Percentiles rank a stretch among this genome's conserved stretches.
These are phyloP conservation scores for Chlorella variabilis DNA, from an alignment of 163 green algal genomes.

Conservation along the genomic window DNA sequence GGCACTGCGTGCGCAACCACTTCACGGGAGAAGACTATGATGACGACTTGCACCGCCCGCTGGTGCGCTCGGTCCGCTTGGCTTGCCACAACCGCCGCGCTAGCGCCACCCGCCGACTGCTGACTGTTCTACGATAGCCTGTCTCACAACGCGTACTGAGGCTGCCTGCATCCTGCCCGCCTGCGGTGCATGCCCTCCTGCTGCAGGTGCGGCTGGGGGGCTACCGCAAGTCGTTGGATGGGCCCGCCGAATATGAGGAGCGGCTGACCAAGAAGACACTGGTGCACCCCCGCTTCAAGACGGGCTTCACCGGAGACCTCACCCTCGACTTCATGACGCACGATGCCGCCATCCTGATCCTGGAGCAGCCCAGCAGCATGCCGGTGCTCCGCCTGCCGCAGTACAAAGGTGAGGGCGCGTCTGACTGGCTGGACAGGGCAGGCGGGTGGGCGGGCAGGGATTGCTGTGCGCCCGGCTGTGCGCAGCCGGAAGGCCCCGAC, in stretches of 20 bases:
- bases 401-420: neutral
- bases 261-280: neutral
- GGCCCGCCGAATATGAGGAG: neutral
- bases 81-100: neutral
- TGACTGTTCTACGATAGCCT: too few species aligned
- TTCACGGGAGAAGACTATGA: neutral
- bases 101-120: neutral
- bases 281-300: neutral
- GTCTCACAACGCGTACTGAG: too few species aligned
- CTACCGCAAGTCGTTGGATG: neutral
- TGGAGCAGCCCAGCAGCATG: neutral
- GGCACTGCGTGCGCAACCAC: constrained; percentile 3
- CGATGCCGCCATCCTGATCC: neutral
- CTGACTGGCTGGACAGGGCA: too few species aligned
- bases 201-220: neutral
- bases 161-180: too few species aligned
- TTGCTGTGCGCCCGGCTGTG: too few species aligned
- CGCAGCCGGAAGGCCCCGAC: too few species aligned
- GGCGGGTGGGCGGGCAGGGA: too few species aligned
- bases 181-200: neutral
- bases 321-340: neutral
- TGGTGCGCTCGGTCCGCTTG: neutral
- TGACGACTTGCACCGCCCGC: neutral
- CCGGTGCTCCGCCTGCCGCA: neutral
- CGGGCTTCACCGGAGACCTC: neutral